Evolutionary conservation across 2,329 filamentous ascomycete species (phyloP), one percentile per base, ranked within the genome.

Genomic region (Epicoccum sorghinum): DNA sequence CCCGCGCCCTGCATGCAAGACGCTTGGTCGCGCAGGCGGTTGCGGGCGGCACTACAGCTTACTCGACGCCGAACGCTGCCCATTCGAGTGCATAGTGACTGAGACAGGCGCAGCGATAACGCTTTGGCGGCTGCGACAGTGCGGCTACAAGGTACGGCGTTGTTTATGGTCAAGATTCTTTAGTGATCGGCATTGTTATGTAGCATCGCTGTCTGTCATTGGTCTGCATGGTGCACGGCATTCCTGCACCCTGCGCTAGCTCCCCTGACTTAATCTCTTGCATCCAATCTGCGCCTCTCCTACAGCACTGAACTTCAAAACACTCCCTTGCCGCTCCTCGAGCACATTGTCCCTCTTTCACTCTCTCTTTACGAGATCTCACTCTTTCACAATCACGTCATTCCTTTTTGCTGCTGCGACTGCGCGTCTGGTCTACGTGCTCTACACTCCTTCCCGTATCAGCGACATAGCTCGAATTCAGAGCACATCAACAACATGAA

Each of bases 351-450:
- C 59, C 50, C 57, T 61, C 47, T 23, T 43, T 49, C 47, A 36
- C 40, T 36, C 60, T 63, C 60, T 61, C 60, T 45, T 44, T 57
- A 48, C 58, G 63, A 61, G 58, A 66, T 49, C 65, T 61, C 70
- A 62, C 70, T 72, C 69, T 54, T 69, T 71, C 55, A 61, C 45
- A 41, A 45, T 27, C 13, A 50, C 50, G 47, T 49, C 46, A 55
- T 58, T 70, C 62, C 51, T 66, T 70, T 39, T 42, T 59, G 35
- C 56, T 41, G 44, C 30, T 47, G 40, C 38, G 41, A 57, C 51
- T 56, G 66, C 67, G 70, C 69, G 70, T 72, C 71, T 71, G 71
- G 71, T 58, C 56, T 66, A 74, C 71, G 71, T 62, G 65, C 68
- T 39, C 59, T 44, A 68, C 71, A 66, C 68, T 72, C 68, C 24